A percentile compares a stretch with the other conserved stretches of the same genome.
Evolutionary conservation across 805 yeast genomes (phyloP).

Genomic region (Cyberlindnera mrakii): DNA sequence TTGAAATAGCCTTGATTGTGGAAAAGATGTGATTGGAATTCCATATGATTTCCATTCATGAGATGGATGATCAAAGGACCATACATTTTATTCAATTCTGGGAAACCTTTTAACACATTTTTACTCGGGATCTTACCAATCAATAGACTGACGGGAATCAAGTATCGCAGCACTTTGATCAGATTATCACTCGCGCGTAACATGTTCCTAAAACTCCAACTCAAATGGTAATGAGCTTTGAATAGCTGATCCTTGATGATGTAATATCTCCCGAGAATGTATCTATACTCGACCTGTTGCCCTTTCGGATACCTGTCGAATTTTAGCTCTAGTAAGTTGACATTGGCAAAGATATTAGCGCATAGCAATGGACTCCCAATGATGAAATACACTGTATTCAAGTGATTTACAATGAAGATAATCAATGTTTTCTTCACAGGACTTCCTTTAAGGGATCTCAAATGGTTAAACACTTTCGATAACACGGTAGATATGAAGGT

Average conservation of each 20-base stretch:
- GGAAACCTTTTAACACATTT: constrained; percentile 18
- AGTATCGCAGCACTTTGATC: constrained; percentile 34
- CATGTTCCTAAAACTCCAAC: constrained; percentile 30
- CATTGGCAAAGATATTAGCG: constrained; percentile 55
- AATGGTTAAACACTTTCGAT: constrained; percentile 23
- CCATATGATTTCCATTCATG: constrained; percentile 36
- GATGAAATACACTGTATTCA: constrained; percentile 47
- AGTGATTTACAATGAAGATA: constrained; percentile 39
- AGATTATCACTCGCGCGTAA: constrained; percentile 8
- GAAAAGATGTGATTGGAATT: constrained; percentile 29
- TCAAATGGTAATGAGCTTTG: constrained; percentile 41
- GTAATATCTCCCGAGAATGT: constrained; percentile 46
- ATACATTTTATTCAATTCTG: constrained; percentile 29
- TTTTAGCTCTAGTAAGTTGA: constrained; percentile 42
- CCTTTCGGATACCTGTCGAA: constrained; percentile 34
- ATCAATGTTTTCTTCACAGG: constrained; percentile 41
- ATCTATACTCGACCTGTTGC: constrained; percentile 48
- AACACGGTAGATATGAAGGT: constrained; percentile 20
- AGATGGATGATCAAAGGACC: constrained; percentile 30
- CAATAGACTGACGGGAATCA: constrained; percentile 46
- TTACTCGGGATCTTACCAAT: constrained; percentile 46
- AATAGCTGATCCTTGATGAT: constrained; percentile 45
- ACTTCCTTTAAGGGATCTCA: constrained; percentile 25
- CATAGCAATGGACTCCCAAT: constrained; percentile 53
- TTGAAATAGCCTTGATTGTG: constrained; percentile 34